Percentiles rank a stretch among this genome's conserved stretches.
Evolutionary conservation across 495 filamentous ascomycete species (phyloP).

Genomic region (Penicillium daleae): DNA sequence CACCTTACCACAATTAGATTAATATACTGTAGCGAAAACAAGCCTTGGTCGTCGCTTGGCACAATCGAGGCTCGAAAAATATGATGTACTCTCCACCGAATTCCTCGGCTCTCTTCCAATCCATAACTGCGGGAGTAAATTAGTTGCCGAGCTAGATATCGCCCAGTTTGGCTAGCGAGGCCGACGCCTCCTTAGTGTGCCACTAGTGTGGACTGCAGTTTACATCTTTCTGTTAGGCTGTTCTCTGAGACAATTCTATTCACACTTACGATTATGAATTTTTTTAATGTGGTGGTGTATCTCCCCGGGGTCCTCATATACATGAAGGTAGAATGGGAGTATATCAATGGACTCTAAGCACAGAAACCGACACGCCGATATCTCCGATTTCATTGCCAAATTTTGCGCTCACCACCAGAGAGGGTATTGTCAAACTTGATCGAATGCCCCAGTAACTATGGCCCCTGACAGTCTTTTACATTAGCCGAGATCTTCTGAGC

Average conservation of each 20-base stretch:
- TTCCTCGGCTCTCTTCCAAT: not conserved
- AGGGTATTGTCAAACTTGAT: not conserved
- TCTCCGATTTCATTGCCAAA: no score
- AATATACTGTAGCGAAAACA: not conserved
- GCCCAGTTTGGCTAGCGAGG: not conserved
- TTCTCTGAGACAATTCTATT: not conserved
- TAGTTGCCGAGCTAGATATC: not conserved
- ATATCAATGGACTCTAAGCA: not conserved
- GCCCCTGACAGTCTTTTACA: no score
- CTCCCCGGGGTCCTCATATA: no score
- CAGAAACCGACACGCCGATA: not conserved
- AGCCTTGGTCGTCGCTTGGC: not conserved
- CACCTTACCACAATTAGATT: no score
- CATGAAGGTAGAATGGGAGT: no score
- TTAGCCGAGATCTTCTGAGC: not conserved
- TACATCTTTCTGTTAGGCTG: not conserved
- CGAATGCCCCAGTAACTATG: no score
- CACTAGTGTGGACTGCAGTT: not conserved
- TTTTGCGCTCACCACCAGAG: not conserved
- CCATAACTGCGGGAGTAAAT: not conserved
- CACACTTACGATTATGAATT: no score
- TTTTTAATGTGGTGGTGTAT: no score
- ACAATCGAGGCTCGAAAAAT: not conserved
- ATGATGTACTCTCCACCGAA: not conserved
- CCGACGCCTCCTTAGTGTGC: not conserved